Conservation (phyloP, 208 protist species). For the Acanthamoeba royreba region DNA sequence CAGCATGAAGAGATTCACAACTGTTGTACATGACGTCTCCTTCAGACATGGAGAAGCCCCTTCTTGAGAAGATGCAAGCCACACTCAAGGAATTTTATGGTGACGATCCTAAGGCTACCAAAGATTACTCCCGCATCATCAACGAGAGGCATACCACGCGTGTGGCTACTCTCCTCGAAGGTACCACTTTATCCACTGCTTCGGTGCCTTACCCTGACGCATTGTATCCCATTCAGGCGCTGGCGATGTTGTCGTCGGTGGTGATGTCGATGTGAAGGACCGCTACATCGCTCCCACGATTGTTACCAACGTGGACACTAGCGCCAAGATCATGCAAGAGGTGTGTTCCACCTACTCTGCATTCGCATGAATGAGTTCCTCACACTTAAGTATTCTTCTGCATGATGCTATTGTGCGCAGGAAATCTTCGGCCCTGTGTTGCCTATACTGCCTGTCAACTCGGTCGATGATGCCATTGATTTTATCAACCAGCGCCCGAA, state of each 20-base stretch:
- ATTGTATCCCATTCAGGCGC: conserved; percentile 15
- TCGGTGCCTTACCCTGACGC: neutral
- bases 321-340: conserved; percentile 49
- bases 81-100: conserved; percentile 60
- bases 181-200: too few species aligned
- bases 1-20: too few species aligned
- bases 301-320: conserved; percentile 68
- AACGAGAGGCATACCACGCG: conserved; percentile 71
- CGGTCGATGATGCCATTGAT: conserved; percentile 74
- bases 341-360: neutral
- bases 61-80: conserved; percentile 28
- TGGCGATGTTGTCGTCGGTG: conserved; percentile 80
- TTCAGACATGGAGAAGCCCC: conserved; percentile 27
- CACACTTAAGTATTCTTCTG: too few species aligned
- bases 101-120: conserved; percentile 35
- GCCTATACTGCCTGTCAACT: conserved; percentile 76
- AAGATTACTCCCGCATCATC: conserved; percentile 75
- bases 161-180: conserved; percentile 38
- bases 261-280: conserved; percentile 74
- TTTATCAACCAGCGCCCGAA: conserved; percentile 78
- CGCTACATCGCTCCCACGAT: conserved; percentile 85
- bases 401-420: too few species aligned
- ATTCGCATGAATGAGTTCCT: too few species aligned
- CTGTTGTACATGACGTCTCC: too few species aligned
- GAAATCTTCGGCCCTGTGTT: conserved; percentile 94